phyloP scores from a whole-genome alignment of 2,329 filamentous ascomycete genomes.

The Amphichorda felina region DNA sequence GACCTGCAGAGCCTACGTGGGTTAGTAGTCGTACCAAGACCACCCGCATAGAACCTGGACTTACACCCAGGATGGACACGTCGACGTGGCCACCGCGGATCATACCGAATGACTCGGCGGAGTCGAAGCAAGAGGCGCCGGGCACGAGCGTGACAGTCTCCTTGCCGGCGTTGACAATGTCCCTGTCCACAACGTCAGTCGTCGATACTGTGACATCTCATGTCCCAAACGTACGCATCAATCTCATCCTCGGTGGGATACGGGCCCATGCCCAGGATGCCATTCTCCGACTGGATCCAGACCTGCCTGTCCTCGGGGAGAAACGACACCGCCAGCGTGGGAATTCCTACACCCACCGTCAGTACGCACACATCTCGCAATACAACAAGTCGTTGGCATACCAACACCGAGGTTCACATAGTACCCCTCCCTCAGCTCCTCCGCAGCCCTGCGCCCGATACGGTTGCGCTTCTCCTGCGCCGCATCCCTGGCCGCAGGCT shows the following conservation, averaged over 20 bases:
- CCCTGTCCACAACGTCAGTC: neutral
- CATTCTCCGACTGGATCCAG: slow-evolving; percentile 80
- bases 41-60: too few relatives aligned
- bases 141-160: slow-evolving; percentile 73
- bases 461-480: slow-evolving; percentile 48
- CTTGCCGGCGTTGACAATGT: slow-evolving; percentile 67
- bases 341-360: slow-evolving; percentile 36
- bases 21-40: too few relatives aligned
- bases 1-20: slow-evolving; percentile 54
- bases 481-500: slow-evolving; percentile 26
- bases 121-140: slow-evolving; percentile 68
- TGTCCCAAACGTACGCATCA: slow-evolving; percentile 36
- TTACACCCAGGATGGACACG: slow-evolving; percentile 64
- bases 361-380: too few relatives aligned
- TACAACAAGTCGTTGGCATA: too few relatives aligned
- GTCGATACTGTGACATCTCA: neutral
- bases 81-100: slow-evolving; percentile 77
- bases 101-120: slow-evolving; percentile 75
- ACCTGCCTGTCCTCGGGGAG: slow-evolving; percentile 58
- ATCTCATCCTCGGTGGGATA: slow-evolving; percentile 68
- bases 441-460: slow-evolving; percentile 66
- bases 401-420: slow-evolving; percentile 75
- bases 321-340: slow-evolving; percentile 72
- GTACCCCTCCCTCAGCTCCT: slow-evolving; percentile 69
- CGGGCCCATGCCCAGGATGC: slow-evolving; percentile 71